A percentile compares a stretch with the other conserved stretches of the same genome.
phyloP scores from a whole-genome alignment of 164 flowering plant genomes.

The Umbilicus rupestris region DNA sequence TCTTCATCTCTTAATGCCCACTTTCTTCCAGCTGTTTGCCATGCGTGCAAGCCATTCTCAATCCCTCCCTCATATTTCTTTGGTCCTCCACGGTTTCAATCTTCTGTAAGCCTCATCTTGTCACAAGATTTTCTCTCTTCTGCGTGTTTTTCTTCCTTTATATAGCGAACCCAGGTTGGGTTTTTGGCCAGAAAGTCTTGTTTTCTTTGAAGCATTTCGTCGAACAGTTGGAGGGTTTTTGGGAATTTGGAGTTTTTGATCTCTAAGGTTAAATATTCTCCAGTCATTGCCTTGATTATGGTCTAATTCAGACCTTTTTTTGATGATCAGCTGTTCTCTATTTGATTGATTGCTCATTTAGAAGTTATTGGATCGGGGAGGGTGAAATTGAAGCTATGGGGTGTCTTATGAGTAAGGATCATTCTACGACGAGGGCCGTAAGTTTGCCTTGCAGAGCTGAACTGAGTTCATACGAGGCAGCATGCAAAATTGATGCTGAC shows the following conservation, averaged over 20 bases:
- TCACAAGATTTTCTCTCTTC: slow-evolving; percentile 1
- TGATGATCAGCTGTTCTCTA: neutral
- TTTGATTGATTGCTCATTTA: neutral
- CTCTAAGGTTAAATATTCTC: too few relatives aligned
- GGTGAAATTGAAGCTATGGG: slow-evolving; percentile 26
- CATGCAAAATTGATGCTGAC: slow-evolving; percentile 36
- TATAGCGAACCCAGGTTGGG: neutral
- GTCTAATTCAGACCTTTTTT: neutral
- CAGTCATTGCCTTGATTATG: too few relatives aligned
- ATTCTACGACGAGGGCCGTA: slow-evolving; percentile 11
- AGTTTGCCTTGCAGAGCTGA: slow-evolving; percentile 24
- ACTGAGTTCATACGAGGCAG: slow-evolving; percentile 44
- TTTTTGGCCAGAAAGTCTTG: neutral
- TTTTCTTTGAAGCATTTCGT: neutral
- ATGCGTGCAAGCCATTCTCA: slow-evolving; percentile 57
- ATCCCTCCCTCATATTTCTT: slow-evolving; percentile 12
- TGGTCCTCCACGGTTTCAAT: slow-evolving; percentile 27
- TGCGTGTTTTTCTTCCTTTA: neutral
- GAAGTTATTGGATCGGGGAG: neutral
- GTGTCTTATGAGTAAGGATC: slow-evolving; percentile 30
- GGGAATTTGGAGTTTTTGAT: neutral
- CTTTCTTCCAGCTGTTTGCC: slow-evolving; percentile 11
- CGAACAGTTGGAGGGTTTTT: neutral
- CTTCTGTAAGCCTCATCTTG: slow-evolving; percentile 29
- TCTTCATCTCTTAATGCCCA: slow-evolving; percentile 25